Percentiles rank a stretch among this genome's conserved stretches.
Conservation (phyloP, 495 filamentous ascomycete species). For the Platismatia glauca region DNA sequence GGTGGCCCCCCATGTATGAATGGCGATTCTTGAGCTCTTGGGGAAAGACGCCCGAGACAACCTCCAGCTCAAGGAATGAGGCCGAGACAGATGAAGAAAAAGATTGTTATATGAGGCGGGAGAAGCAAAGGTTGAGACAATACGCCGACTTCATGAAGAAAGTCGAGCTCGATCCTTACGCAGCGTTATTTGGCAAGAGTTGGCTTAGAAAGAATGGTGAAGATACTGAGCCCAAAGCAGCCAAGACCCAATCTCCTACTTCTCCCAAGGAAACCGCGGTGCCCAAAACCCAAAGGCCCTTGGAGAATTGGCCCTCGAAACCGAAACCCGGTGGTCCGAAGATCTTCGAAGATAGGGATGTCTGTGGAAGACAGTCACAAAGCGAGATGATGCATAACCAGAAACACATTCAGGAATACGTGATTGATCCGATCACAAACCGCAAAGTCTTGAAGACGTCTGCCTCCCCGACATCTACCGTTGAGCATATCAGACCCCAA, state of each 20-base stretch:
- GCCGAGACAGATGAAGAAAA: slow-evolving; percentile 3
- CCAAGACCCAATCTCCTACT: background rate
- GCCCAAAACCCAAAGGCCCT: slow-evolving; percentile 4
- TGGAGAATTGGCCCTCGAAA: background rate
- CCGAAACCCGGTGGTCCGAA: background rate
- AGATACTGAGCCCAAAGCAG: background rate
- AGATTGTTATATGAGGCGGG: slow-evolving; percentile 18
- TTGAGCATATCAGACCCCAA: slow-evolving; percentile 3
- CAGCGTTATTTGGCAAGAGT: slow-evolving; percentile 36
- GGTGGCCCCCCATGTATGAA: slow-evolving; percentile 10
- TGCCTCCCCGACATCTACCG: background rate
- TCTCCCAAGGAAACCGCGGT: background rate
- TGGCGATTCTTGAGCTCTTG: slow-evolving; percentile 18
- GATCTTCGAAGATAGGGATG: background rate
- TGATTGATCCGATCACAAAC: slow-evolving; percentile 55
- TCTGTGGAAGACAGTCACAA: background rate
- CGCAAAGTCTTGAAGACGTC: slow-evolving; percentile 38
- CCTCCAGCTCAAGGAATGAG: background rate
- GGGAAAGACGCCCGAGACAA: slow-evolving; percentile 4
- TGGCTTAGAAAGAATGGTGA: slow-evolving; percentile 11
- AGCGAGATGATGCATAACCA: background rate
- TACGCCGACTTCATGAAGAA: slow-evolving; percentile 30
- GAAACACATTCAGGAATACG: slow-evolving; percentile 29
- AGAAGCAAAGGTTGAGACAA: slow-evolving; percentile 10
- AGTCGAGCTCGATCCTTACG: slow-evolving; percentile 36